Base-by-base conservation (phyloP, 2,329 filamentous ascomycete species). In the Claviceps sorghi region DNA sequence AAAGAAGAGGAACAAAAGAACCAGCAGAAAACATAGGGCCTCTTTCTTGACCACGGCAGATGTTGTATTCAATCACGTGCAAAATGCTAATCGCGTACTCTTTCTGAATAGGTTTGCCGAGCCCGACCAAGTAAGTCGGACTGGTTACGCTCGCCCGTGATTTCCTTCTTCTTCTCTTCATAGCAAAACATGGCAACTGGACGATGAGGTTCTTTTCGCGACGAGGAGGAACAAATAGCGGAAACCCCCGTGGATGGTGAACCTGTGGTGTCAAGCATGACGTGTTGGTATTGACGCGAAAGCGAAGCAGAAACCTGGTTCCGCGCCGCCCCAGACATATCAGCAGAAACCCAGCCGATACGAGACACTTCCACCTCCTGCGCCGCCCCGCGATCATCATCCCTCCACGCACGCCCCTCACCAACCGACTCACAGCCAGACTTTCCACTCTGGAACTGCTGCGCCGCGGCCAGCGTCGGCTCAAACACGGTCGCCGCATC, bases 71-170 rank as follows among this genome's bases (percentile, higher is more conserved):
- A 22, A 36, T n/a, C 17, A 7, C 7, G 4, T 46, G 9, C 13
- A 11, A 30, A 19, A 46, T 3, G 19, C 46, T 48, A 48, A 48
- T 26, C 21, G 2, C 26, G 6, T 1, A 9, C 2, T 30, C 43
- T 38, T 17, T 49, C 19, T 36, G 15, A 4, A 43, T 22, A 85
- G 82, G 62, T 86, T 88, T 65, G 84, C 84, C 55, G 84, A 89
- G 69, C 85, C 86, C 44, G 84, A 88, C 58, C 74, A 80, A 69
- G 82, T 84, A 72, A 56, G 68, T 53, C 1, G 26, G 11, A 41
- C 10, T 22, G 5, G 7, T 22, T n/a, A 19, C 17, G 29, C 44
- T 64, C 49, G 52, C 49, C 47, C 44, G 7, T 22, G n/a, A 8
- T 19, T 29, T 38, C 7, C 19, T 42, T 13, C 13, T 36, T 43